Evolutionary conservation across 305 asterid genomes (phyloP).

Genomic region (Ruellia speciosa): DNA sequence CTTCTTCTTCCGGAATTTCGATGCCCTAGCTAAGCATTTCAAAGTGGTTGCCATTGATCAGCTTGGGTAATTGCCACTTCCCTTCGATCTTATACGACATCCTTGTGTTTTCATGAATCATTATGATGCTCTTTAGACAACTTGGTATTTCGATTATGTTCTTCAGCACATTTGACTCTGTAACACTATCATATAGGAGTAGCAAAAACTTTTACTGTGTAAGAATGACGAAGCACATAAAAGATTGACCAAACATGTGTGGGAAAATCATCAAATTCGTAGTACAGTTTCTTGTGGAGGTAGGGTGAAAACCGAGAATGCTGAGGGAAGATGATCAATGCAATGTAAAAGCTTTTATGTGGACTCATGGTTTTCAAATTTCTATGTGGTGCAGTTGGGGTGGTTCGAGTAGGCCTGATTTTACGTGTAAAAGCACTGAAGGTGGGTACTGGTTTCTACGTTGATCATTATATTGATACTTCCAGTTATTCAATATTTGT

Average conservation of each 20-base stretch:
- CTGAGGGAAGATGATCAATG: background rate
- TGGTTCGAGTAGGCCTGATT: constrained; percentile 82
- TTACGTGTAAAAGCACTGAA: constrained; percentile 73
- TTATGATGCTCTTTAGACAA: no score
- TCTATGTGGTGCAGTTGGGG: constrained; percentile 61
- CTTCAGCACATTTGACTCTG: no score
- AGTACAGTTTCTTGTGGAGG: no score
- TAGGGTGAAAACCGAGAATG: background rate
- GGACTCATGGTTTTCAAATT: constrained; percentile 2
- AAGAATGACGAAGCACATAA: no score
- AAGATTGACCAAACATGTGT: no score
- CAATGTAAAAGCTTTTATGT: background rate
- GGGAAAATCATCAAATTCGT: no score
- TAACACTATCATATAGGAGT: no score
- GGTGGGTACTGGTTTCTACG: constrained; percentile 25
- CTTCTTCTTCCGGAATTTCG: constrained; percentile 73
- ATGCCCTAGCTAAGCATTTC: constrained; percentile 59
- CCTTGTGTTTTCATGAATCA: no score
- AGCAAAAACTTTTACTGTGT: no score
- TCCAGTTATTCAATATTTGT: background rate
- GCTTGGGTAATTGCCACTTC: constrained; percentile 39
- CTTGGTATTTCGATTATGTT: no score
- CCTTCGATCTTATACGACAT: background rate
- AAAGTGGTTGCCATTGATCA: constrained; percentile 74
- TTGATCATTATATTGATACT: no score